Evolutionary conservation across 1,284 basidiomycete species (phyloP).

Genomic region (Takashimella koratensis): DNA sequence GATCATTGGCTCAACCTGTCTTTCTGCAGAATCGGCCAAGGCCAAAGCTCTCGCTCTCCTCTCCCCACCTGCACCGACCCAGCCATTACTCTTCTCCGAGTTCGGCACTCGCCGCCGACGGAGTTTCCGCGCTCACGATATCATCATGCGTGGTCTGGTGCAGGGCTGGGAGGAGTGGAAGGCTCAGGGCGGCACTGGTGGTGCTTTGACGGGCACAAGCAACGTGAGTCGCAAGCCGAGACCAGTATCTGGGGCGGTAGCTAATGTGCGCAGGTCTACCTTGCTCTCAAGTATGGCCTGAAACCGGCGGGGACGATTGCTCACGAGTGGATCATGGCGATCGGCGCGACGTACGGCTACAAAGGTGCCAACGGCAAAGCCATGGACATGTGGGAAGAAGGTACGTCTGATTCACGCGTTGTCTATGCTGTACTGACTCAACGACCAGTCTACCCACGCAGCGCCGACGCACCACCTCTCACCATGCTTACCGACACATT

Average conservation of each 20-base stretch:
- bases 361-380: constrained; percentile 67
- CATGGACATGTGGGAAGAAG: constrained; percentile 75
- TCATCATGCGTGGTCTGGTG: constrained; percentile 68
- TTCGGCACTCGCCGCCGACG: constrained; percentile 89
- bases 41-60: constrained; percentile 67
- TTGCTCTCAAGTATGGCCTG: constrained; percentile 70
- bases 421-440: neutral
- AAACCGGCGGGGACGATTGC: constrained; percentile 79
- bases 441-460: constrained; percentile 57
- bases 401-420: constrained; percentile 14
- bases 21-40: constrained; percentile 58
- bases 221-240: constrained; percentile 67
- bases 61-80: constrained; percentile 39
- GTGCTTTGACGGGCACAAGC: constrained; percentile 75
- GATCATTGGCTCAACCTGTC: neutral
- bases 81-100: constrained; percentile 77
- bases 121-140: constrained; percentile 73
- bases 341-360: constrained; percentile 79
- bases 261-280: constrained; percentile 60
- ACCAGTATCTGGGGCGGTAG: neutral
- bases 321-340: constrained; percentile 95
- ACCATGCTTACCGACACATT: constrained; percentile 91
- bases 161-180: constrained; percentile 59
- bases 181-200: constrained; percentile 46
- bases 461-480: constrained; percentile 53